Evolutionary conservation across 345 rosid species (phyloP).

Genomic region (Passiflora organensis): DNA sequence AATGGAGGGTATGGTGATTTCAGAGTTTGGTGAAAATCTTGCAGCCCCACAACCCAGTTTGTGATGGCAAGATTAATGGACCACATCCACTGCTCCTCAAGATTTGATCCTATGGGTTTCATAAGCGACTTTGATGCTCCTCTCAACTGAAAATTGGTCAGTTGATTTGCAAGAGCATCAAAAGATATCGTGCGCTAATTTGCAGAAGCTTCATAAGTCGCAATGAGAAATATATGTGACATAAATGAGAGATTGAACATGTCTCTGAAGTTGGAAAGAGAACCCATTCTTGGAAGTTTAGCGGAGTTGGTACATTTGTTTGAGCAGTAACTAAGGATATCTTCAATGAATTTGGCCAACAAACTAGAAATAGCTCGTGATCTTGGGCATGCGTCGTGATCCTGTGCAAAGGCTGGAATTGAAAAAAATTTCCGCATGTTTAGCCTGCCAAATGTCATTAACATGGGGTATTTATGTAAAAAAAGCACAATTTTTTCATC

Average conservation of each 20-base stretch:
- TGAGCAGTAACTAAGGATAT: constrained; percentile 51
- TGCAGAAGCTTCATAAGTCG: constrained; percentile 73
- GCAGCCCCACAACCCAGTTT: constrained; percentile 63
- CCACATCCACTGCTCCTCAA: constrained; percentile 89
- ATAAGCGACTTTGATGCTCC: constrained; percentile 57
- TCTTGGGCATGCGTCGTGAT: too few relatives aligned
- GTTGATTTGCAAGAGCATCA: constrained; percentile 42
- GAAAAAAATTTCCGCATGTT: too few relatives aligned
- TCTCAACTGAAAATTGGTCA: constrained; percentile 36
- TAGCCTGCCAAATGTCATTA: too few relatives aligned
- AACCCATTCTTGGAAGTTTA: constrained; percentile 39
- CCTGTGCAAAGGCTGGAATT: too few relatives aligned
- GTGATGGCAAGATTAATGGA: constrained; percentile 78
- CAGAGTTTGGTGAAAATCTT: constrained; percentile 17
- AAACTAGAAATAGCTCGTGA: constrained; percentile 36
- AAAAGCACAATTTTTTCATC: too few relatives aligned
- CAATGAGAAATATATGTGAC: constrained; percentile 54
- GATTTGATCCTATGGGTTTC: constrained; percentile 61
- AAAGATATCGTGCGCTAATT: constrained; percentile 54
- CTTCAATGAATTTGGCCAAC: constrained; percentile 48
- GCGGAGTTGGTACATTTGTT: constrained; percentile 25
- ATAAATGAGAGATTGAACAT: constrained; percentile 61
- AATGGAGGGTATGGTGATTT: constrained; percentile 69
- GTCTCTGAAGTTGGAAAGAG: constrained; percentile 35
- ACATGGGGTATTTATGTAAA: too few relatives aligned